Evolutionary conservation across 768 basidiomycete genomes (phyloP), one percentile per base, ranked within the genome.

Genomic region (Tricholoma sp.): DNA sequence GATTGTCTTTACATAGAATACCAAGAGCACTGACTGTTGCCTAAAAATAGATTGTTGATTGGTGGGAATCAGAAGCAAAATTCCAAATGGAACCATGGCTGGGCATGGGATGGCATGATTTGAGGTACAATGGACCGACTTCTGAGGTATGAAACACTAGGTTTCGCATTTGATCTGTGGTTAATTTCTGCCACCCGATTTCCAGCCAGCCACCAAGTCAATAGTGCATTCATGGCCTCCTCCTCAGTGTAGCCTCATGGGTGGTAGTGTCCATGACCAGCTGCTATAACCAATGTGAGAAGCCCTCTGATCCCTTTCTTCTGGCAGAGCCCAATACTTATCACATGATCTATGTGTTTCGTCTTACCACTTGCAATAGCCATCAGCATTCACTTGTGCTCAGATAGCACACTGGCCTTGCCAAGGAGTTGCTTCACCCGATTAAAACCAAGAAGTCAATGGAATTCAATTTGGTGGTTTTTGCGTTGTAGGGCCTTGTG

Each of bases 291-390:
- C 41, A 42, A 42, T 18, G 41, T 18, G 3, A 42, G 18, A 18
- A 42, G 18, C 41, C 41, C 41, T 42, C 41, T 18, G 11, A 20
- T 20, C 41, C 18, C 41, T 57, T 63, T 34, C 39, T 42, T 50
- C 50, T 57, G 56, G 51, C 7, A 6, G 24, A 28, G 20, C 33
- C 17, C 17, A 29, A 64, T 55, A 6, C 55, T 50, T 5, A 67
- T 51, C 2, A 69, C 13, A 3, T 53, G 53, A 13, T 64, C 60
- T 15, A 68, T 45, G 36, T 52, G 31, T 28, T 56, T 32, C n/a
- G n/a, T n/a, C n/a, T n/a, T n/a, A n/a, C n/a, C n/a, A n/a, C 6
- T 65, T 56, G 62, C 56, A 41, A 66, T 60, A 1, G 66, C 65
- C 31, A 65, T 56, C 31, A 65, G 17, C 20, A 61, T 51, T 1